These are phyloP conservation scores for Endothia cerciana DNA, from an alignment of 2,329 filamentous ascomycete genomes.

Conservation along the genomic window DNA sequence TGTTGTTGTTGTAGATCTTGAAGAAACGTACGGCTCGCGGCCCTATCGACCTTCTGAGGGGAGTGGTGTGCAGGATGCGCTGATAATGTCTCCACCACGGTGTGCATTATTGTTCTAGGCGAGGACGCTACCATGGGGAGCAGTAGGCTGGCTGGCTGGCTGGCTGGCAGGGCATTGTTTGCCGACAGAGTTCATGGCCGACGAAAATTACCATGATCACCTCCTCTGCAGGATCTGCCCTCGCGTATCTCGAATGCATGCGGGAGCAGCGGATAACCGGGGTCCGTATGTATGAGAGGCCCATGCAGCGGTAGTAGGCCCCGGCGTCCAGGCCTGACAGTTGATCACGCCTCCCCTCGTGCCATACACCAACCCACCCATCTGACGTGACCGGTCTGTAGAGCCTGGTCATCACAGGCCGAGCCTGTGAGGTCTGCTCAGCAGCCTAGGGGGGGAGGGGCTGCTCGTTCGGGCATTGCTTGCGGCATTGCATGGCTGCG, in stretches of 20 bases:
- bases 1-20: not conserved
- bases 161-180: conserved; percentile 3
- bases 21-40: not conserved
- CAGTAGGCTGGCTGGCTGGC: conserved; percentile 5
- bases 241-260: conserved; percentile 29
- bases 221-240: conserved; percentile 27
- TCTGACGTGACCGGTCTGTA: conserved; percentile 10
- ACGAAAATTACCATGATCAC: conserved; percentile 24
- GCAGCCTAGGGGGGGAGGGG: not conserved
- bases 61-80: conserved; percentile 13
- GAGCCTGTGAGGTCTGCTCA: not conserved
- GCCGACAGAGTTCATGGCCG: conserved; percentile 6
- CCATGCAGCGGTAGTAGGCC: conserved; percentile 10
- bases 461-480: conserved; percentile 3
- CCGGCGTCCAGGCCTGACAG: conserved; percentile 5
- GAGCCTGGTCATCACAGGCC: not conserved
- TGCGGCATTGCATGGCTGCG: not conserved
- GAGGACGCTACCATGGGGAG: conserved; percentile 10
- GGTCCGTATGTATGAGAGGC: conserved; percentile 1
- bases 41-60: conserved; percentile 14
- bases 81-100: conserved; percentile 16
- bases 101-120: conserved; percentile 14
- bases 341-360: not conserved
- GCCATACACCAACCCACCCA: not conserved
- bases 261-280: conserved; percentile 16